Conservation (phyloP, 495 filamentous ascomycete genomes). For the Penicillium salamii region DNA sequence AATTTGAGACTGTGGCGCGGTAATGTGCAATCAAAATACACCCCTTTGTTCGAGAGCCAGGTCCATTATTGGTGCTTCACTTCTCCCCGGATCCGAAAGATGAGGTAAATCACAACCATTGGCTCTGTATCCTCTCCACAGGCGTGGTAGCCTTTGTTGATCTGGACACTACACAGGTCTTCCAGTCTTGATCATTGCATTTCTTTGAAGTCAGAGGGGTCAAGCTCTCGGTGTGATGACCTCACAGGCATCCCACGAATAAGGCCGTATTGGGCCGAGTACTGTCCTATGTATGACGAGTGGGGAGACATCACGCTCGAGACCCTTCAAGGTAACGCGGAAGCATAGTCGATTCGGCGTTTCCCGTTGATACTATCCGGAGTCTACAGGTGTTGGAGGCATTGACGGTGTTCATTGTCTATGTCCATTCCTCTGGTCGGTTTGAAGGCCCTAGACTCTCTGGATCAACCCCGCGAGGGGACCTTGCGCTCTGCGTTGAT, state of each 20-base stretch:
- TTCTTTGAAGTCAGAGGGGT: not conserved
- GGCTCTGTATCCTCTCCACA: too few relatives aligned
- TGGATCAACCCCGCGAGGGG: too few relatives aligned
- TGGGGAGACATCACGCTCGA: conserved; percentile 6
- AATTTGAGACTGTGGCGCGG: not conserved
- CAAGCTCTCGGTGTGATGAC: not conserved
- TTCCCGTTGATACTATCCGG: conserved; percentile 17
- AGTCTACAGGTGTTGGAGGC: too few relatives aligned
- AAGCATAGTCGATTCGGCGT: not conserved
- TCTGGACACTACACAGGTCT: not conserved
- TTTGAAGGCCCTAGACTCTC: too few relatives aligned
- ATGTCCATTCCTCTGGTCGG: too few relatives aligned
- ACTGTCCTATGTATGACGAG: conserved; percentile 15
- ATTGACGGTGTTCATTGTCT: too few relatives aligned
- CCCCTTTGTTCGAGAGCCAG: not conserved
- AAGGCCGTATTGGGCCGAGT: not conserved
- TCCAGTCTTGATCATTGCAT: not conserved
- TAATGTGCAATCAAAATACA: not conserved
- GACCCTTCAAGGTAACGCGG: conserved; percentile 12
- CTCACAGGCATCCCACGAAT: not conserved
- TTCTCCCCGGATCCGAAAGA: not conserved
- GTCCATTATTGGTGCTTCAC: not conserved
- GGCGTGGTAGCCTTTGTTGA: not conserved
- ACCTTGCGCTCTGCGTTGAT: conserved; percentile 4
- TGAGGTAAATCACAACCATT: not conserved